These are phyloP conservation scores for Penicillium riverlandense DNA, from an alignment of 495 filamentous ascomycete species.

Conservation along the genomic window DNA sequence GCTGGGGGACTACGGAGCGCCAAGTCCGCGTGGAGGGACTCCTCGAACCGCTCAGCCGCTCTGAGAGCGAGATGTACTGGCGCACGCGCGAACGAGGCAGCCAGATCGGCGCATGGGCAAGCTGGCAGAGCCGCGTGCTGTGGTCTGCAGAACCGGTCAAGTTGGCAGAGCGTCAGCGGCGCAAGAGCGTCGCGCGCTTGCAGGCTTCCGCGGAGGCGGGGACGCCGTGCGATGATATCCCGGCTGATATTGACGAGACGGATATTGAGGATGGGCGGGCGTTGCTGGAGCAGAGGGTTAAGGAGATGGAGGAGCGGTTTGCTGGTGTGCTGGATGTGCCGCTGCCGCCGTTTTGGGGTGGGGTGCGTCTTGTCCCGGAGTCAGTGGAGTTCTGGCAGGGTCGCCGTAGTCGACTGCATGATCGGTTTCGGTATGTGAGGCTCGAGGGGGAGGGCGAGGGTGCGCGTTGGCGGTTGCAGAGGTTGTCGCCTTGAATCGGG, in stretches of 20 bases:
- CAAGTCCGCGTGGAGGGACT: slow-evolving; percentile 81
- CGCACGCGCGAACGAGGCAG: slow-evolving; percentile 72
- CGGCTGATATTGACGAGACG: slow-evolving; percentile 53
- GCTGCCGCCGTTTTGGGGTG: slow-evolving; percentile 92
- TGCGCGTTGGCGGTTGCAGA: slow-evolving; percentile 36
- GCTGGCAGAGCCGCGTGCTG: slow-evolving; percentile 72
- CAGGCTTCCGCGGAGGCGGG: slow-evolving; percentile 22
- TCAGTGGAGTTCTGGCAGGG: slow-evolving; percentile 95
- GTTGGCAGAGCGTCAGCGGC: slow-evolving; percentile 17
- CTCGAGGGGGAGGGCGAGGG: slow-evolving; percentile 48
- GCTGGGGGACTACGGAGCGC: slow-evolving; percentile 64
- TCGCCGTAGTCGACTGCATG: slow-evolving; percentile 76
- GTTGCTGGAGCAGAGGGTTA: slow-evolving; percentile 60
- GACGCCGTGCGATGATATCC: slow-evolving; percentile 17
- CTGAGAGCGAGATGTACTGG: slow-evolving; percentile 84
- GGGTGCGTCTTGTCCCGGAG: slow-evolving; percentile 77
- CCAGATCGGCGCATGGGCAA: slow-evolving; percentile 90
- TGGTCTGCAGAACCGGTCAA: slow-evolving; percentile 27
- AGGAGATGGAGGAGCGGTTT: slow-evolving; percentile 65
- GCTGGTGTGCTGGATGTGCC: slow-evolving; percentile 70
- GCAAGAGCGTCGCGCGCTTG: slow-evolving; percentile 26
- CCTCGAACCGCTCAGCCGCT: slow-evolving; percentile 55
- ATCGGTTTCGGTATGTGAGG: slow-evolving; percentile 81
- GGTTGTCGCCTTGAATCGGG: slow-evolving; percentile 30
- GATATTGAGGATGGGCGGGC: slow-evolving; percentile 55